Evolutionary conservation across 345 rosid genomes (phyloP).

Genomic region (Lepidium sativum): DNA sequence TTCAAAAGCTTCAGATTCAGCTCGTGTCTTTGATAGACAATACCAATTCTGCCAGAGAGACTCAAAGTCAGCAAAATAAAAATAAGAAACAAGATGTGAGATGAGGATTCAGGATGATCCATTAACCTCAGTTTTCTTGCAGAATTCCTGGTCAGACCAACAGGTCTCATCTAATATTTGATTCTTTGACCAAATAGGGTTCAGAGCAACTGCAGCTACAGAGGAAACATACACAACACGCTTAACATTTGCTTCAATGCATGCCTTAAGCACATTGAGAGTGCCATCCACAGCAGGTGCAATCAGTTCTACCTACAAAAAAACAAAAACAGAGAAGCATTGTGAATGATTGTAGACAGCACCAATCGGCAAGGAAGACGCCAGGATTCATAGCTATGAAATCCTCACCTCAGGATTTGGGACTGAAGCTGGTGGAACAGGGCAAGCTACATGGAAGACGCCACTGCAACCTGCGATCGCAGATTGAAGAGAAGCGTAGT

Average conservation of each 20-base stretch:
- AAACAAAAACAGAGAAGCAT: neutral
- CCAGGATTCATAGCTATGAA: neutral
- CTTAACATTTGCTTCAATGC: too few relatives aligned
- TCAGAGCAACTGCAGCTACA: too few relatives aligned
- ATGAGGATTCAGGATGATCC: too few relatives aligned
- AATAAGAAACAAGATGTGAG: neutral
- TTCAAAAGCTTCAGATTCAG: conserved; percentile 63
- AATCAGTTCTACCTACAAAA: conserved; percentile 42
- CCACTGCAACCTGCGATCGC: conserved; percentile 48
- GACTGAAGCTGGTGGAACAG: conserved; percentile 40
- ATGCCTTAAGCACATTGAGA: too few relatives aligned
- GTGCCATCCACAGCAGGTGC: too few relatives aligned
- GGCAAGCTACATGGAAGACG: conserved; percentile 67
- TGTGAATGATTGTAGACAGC: neutral
- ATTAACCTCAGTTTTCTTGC: too few relatives aligned
- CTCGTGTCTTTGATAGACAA: conserved; percentile 57
- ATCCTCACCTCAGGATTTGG: conserved; percentile 35
- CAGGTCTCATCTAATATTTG: too few relatives aligned
- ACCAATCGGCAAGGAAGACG: too few relatives aligned
- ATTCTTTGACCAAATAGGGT: too few relatives aligned
- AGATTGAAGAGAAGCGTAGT: too few relatives aligned
- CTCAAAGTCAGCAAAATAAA: neutral
- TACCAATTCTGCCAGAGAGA: conserved; percentile 56
- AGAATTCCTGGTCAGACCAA: too few relatives aligned
- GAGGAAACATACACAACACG: too few relatives aligned